Base-by-base conservation (phyloP, 2,329 filamentous ascomycete genomes). In the Mollisia scopiformis region DNA sequence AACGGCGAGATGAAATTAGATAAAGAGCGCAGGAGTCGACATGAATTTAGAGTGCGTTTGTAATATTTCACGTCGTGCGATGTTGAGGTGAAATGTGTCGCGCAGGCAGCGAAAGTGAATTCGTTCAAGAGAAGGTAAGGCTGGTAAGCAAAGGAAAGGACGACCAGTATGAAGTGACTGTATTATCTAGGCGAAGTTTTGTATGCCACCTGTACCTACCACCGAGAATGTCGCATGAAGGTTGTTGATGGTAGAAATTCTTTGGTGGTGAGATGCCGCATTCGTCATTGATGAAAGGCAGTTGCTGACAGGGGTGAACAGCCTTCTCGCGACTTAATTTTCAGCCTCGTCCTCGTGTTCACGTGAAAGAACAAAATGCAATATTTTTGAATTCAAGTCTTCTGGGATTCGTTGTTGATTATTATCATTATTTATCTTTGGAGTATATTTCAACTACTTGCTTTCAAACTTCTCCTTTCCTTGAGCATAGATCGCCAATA, bases 51-150 rank as follows among this genome's bases (percentile, higher is more conserved):
- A 19, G 23, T 25, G 13, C 28, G 21, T 27, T 47, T 28, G 43
- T 47, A 47, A 6, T 47, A 27, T 25, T 11, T 7, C 8, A 11
- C 16, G 13, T 27, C 16, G 23, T 16, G 21, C 21, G 43, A 47
- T 13, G 25, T 47, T 14, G 43, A 11, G 21, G 43, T 13, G 43
- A 47, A 43, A 43, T 41, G 3, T 4, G 43, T 21, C 16, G 39
- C n/a, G 39, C 39, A 47, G 43, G 43, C 43, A 47, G 43, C 43
- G 43, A 47, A 27, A 47, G 43, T 47, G 23, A 47, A 47, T 47
- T 11, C 10, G 21, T 6, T 13, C 13, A 47, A 43, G 13, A 10
- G 25, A 47, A 47, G 28, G 23, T 47, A 23, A 47, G 43, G 10
- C 23, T 47, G 28, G 25, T 16, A 16, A 47, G n/a, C 23, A 28